Conservation (phyloP, 768 basidiomycete genomes). For the Lactifluus echinatus region DNA sequence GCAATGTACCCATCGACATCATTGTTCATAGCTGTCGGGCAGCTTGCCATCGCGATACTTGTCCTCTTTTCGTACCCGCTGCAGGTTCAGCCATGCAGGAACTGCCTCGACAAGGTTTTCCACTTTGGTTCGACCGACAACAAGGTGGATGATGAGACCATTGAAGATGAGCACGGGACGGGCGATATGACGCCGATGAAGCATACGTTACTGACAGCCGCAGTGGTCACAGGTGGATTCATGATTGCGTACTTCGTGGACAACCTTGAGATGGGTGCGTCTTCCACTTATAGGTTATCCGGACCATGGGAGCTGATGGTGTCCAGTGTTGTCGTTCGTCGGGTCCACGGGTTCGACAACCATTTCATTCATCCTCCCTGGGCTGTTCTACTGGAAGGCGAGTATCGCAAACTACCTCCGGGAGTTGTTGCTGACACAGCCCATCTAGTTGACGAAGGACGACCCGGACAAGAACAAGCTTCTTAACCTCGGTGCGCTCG, state of each 20-base stretch:
- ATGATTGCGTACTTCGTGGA: constrained; percentile 70
- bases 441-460: constrained; percentile 55
- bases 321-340: constrained; percentile 84
- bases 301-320: not conserved
- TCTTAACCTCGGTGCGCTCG: constrained; percentile 55
- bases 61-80: constrained; percentile 92
- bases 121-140: constrained; percentile 30
- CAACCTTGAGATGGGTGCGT: constrained; percentile 66
- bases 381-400: constrained; percentile 90
- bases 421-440: not conserved
- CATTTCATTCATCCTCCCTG: constrained; percentile 93
- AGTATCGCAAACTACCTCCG: constrained; percentile 8
- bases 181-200: constrained; percentile 63
- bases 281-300: not conserved
- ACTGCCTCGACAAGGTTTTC: constrained; percentile 88
- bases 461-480: constrained; percentile 46
- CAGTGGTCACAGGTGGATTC: constrained; percentile 58
- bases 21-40: constrained; percentile 86
- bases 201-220: constrained; percentile 60
- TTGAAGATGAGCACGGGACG: constrained; percentile 42
- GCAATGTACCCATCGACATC: constrained; percentile 91
- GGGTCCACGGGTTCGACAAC: constrained; percentile 96
- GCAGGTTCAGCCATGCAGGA: constrained; percentile 90
- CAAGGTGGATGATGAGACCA: constrained; percentile 37
- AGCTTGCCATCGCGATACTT: constrained; percentile 83